phyloP scores from a whole-genome alignment of 768 basidiomycete species.

The Leccinellum albellum region DNA sequence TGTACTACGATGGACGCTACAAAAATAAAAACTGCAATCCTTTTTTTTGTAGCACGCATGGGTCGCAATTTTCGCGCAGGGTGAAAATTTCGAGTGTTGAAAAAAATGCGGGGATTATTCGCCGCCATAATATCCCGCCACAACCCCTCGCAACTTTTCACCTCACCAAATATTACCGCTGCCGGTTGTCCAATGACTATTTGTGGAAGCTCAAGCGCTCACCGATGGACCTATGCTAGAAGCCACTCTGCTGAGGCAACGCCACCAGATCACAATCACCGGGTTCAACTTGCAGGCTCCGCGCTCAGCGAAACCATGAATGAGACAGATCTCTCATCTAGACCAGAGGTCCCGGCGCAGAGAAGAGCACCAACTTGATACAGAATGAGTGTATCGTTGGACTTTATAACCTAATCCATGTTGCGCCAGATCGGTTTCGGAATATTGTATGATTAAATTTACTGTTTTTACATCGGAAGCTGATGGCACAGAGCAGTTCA shows the following conservation, averaged over 20 bases:
- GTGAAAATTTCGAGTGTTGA: too few species aligned
- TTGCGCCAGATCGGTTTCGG: slow-evolving; percentile 53
- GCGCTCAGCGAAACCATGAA: slow-evolving; percentile 61
- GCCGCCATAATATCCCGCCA: too few species aligned
- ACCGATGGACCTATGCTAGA: slow-evolving; percentile 54
- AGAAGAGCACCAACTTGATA: slow-evolving; percentile 72
- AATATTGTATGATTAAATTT: slow-evolving; percentile 67
- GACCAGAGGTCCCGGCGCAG: slow-evolving; percentile 48
- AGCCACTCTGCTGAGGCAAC: slow-evolving; percentile 1
- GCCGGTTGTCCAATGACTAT: slow-evolving; percentile 42
- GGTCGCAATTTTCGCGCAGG: too few species aligned
- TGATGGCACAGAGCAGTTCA: too few species aligned
- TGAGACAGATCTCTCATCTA: slow-evolving; percentile 54
- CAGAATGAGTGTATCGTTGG: slow-evolving; percentile 52
- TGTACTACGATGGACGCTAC: too few species aligned
- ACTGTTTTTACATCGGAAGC: too few species aligned
- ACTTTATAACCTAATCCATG: background rate
- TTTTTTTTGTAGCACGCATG: too few species aligned
- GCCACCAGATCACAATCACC: slow-evolving; percentile 43
- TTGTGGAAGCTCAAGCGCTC: slow-evolving; percentile 69
- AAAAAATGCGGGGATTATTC: too few species aligned
- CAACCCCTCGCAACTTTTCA: background rate
- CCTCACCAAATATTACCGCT: slow-evolving; percentile 3
- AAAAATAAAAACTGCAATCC: too few species aligned
- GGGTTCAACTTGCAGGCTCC: slow-evolving; percentile 78